phyloP scores from a whole-genome alignment of 441 rosid species.

The Kokia cookei region DNA sequence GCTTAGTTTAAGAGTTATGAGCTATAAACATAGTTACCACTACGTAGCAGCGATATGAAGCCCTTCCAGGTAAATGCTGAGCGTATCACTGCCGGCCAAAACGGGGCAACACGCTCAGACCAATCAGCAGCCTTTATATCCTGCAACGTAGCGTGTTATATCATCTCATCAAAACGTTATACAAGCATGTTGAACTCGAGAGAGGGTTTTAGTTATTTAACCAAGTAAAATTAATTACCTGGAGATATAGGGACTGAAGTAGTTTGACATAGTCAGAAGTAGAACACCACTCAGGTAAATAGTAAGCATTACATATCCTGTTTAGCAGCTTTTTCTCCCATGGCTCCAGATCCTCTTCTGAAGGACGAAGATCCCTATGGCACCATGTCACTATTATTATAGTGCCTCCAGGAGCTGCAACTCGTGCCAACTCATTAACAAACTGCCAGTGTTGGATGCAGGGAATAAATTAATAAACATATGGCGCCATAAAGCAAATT shows the following conservation, averaged over 20 bases:
- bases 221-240: conserved; percentile 30
- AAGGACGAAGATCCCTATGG: conserved; percentile 60
- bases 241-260: conserved; percentile 46
- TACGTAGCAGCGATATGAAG: conserved; percentile 51
- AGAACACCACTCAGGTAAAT: conserved; percentile 89
- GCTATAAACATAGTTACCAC: conserved; percentile 29
- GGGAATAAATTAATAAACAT: background rate
- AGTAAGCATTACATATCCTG: conserved; percentile 65
- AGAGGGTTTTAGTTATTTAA: background rate
- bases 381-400: conserved; percentile 92
- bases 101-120: conserved; percentile 81
- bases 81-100: conserved; percentile 85
- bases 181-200: background rate
- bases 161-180: background rate
- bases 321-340: conserved; percentile 64
- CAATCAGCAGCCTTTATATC: conserved; percentile 79
- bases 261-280: conserved; percentile 59
- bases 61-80: conserved; percentile 86
- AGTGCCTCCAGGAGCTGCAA: conserved; percentile 75
- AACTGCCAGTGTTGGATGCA: conserved; percentile 37
- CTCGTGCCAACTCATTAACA: conserved; percentile 72
- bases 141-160: conserved; percentile 23
- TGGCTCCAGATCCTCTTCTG: conserved; percentile 54
- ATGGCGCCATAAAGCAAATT: background rate
- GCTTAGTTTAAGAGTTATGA: background rate